Evolutionary conservation across 148 eudicot genomes (phyloP).

Genomic region (Chenopodium quinoa): DNA sequence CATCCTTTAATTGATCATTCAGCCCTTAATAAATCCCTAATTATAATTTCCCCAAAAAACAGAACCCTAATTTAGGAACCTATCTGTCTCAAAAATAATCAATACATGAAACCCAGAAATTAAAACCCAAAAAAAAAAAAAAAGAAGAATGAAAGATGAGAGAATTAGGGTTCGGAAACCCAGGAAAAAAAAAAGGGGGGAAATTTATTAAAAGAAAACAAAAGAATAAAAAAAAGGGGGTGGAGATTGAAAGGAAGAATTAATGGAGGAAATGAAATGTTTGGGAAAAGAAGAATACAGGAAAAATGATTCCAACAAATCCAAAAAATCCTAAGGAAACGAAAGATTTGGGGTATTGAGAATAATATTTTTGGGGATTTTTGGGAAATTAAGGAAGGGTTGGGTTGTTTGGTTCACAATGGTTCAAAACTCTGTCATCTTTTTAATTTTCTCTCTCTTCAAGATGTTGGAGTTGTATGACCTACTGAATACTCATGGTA

Average conservation of each 20-base stretch:
- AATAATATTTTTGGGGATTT: not conserved
- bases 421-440: slow-evolving; percentile 2
- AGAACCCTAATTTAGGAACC: not conserved
- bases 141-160: not conserved
- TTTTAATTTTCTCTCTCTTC: not conserved
- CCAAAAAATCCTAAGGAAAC: not conserved
- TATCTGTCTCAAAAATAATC: too few relatives aligned
- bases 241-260: not conserved
- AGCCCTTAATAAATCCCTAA: slow-evolving; percentile 21
- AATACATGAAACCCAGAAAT: slow-evolving; percentile 4
- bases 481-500: not conserved
- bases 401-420: slow-evolving; percentile 16
- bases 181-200: not conserved
- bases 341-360: not conserved
- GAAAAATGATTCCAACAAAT: slow-evolving; percentile 3
- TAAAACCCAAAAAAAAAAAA: not conserved
- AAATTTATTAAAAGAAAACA: not conserved
- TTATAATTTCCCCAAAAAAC: not conserved
- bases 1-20: slow-evolving; percentile 28
- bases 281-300: not conserved
- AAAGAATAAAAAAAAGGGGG: not conserved
- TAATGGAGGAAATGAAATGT: not conserved
- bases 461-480: not conserved
- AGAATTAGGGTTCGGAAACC: not conserved
- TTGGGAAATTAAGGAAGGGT: not conserved